Evolutionary conservation across 805 yeast genomes (phyloP).

Genomic region (Suhomyces sp.): DNA sequence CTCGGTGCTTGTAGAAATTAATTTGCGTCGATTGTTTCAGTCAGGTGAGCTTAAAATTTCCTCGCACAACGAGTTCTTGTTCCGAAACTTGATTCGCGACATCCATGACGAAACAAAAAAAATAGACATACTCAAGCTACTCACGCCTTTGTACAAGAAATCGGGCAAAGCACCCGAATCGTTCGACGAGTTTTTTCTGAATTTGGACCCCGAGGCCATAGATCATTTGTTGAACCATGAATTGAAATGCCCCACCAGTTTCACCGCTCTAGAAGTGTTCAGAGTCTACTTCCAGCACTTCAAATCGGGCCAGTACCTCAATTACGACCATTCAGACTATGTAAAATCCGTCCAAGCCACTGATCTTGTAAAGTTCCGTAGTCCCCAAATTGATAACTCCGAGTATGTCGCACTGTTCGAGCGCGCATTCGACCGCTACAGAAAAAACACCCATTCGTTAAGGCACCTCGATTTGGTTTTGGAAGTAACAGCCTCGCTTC

Average conservation of each 20-base stretch:
- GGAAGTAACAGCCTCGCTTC: background rate
- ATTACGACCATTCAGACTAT: conserved; percentile 31
- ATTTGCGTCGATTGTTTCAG: conserved; percentile 18
- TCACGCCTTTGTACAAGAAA: conserved; percentile 10
- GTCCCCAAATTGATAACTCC: conserved; percentile 13
- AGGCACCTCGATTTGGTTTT: conserved; percentile 6
- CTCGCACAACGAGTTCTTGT: conserved; percentile 9
- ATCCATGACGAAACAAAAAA: conserved; percentile 16
- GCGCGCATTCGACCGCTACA: conserved; percentile 14
- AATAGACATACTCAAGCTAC: conserved; percentile 16
- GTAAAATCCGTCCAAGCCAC: conserved; percentile 15
- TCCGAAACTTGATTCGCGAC: conserved; percentile 17
- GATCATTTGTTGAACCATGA: conserved; percentile 9
- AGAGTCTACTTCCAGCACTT: conserved; percentile 22
- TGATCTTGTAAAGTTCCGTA: conserved; percentile 13
- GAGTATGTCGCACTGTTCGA: conserved; percentile 22
- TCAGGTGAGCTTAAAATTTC: background rate
- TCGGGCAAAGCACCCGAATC: conserved; percentile 10
- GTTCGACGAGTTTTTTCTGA: conserved; percentile 13
- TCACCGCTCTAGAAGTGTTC: conserved; percentile 21
- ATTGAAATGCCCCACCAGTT: conserved; percentile 15
- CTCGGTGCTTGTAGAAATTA: conserved; percentile 28
- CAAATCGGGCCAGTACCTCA: conserved; percentile 33
- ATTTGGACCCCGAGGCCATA: conserved; percentile 11
- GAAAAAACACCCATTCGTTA: background rate